Percentiles rank a stretch among this genome's conserved stretches.
Evolutionary conservation across 768 basidiomycete species (phyloP).

Genomic region (Sporobolomyces roseus): DNA sequence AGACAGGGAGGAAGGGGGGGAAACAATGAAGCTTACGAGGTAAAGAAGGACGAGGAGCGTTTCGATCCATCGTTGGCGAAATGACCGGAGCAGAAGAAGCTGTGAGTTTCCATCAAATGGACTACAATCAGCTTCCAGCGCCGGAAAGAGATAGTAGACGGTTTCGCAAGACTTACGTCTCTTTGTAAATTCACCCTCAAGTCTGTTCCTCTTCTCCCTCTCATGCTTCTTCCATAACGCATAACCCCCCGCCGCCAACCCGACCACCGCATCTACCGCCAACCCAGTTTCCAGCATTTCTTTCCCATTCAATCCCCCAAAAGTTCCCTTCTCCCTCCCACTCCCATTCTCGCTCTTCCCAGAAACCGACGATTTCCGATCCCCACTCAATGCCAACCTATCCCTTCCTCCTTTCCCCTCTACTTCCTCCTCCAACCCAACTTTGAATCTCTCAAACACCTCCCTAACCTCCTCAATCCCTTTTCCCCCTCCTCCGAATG

Average conservation of each 20-base stretch:
- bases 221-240: slow-evolving; percentile 2
- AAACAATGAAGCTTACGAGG: neutral
- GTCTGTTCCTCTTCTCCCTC: neutral
- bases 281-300: neutral
- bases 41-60: neutral
- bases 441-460: neutral
- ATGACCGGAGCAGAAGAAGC: neutral
- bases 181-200: neutral
- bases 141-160: neutral
- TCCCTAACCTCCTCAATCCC: neutral
- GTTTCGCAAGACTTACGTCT: neutral
- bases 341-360: too few species aligned
- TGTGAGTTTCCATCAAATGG: neutral
- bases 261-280: neutral
- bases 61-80: neutral
- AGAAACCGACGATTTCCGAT: neutral
- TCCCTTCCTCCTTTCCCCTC: neutral
- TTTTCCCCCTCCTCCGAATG: neutral
- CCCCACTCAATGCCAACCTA: neutral
- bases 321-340: too few species aligned
- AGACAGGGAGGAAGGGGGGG: too few species aligned
- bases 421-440: neutral
- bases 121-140: neutral
- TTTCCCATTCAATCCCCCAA: neutral
- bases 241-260: neutral